Base-by-base conservation (phyloP, 805 yeast species). In the Kodamaea neixiangensis region DNA sequence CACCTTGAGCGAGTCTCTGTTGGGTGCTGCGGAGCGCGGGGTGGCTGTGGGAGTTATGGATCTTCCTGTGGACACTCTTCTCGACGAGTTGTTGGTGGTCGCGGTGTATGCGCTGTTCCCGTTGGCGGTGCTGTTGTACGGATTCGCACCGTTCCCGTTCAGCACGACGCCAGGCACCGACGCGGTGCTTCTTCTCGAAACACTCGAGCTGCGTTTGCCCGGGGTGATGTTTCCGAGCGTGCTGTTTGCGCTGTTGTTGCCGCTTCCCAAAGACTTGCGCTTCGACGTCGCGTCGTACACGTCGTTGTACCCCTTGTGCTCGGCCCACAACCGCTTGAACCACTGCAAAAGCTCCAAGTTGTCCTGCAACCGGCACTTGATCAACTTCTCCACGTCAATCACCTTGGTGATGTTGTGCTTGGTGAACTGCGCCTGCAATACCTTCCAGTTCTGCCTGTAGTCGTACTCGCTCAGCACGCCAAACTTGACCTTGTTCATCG, bases 331-430 rank as follows among this genome's bases (percentile, higher is more conserved):
- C 60, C 79, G 80, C 63, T 88, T 85, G 62, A 90, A 76, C 97
- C 97, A 94, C 71, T 94, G 99, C 56, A 92, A 72, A 61, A 94
- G 87, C 71, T 92, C 98, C 60, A 94, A 77, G 67, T 94, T 94
- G 64, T 93, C 98, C 67, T 94, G 99, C 58, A 94, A 81, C 61
- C 88, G 78, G 72, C 97, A 94, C 68, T 89, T 89, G 65, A 88
- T 82, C 53, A 94, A 76, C 55, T 79, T 78, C 52, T 89, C 96
- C 22, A 91, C 94, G 22, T 91, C 92, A 25, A 94, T 82, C 14
- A 81, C 77, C 59, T 90, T 83, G 50, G 85, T 82, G 54, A 94
- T 83, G 42, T 77, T 73, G 63, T 89, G 90, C 58, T 75, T 81
- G 33, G 80, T 77, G 62, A 94, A 90, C n/a, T 85, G 80, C 19